These are phyloP conservation scores for Orbilia quercus DNA, from an alignment of 2,329 filamentous ascomycete genomes.

Conservation along the genomic window DNA sequence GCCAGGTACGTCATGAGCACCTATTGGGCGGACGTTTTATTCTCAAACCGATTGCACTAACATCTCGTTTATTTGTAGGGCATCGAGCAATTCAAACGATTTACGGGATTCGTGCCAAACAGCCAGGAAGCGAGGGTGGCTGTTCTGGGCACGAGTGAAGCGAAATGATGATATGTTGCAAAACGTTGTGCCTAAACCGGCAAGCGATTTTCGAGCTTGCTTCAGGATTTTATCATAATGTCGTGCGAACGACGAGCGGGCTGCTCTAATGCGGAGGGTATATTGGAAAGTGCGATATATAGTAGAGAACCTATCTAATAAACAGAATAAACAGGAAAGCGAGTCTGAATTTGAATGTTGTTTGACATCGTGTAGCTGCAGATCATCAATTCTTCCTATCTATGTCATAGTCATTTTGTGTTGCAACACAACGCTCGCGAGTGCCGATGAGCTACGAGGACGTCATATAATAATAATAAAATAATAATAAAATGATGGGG, in stretches of 20 bases:
- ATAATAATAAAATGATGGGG: too few relatives aligned
- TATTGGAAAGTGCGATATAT: too few relatives aligned
- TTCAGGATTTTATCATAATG: slow-evolving; percentile 48
- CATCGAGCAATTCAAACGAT: slow-evolving; percentile 55
- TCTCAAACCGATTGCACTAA: not conserved
- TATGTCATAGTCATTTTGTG: too few relatives aligned
- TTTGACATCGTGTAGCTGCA: too few relatives aligned
- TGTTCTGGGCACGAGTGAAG: slow-evolving; percentile 37
- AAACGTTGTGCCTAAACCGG: slow-evolving; percentile 3
- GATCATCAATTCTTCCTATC: too few relatives aligned
- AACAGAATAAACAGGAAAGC: not conserved
- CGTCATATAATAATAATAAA: too few relatives aligned
- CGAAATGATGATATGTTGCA: slow-evolving; percentile 21
- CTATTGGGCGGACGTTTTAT: not conserved
- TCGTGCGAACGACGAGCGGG: not conserved
- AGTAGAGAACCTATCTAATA: not conserved
- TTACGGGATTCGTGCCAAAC: slow-evolving; percentile 50
- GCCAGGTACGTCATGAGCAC: slow-evolving; percentile 70
- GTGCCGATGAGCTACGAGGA: too few relatives aligned
- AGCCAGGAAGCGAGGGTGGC: slow-evolving; percentile 41
- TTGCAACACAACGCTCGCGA: not conserved
- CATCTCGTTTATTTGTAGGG: slow-evolving; percentile 31
- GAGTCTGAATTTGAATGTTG: too few relatives aligned
- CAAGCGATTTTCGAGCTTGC: slow-evolving; percentile 46
- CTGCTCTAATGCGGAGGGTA: not conserved